Evolutionary conservation across 2,329 filamentous ascomycete genomes (phyloP), one percentile per base, ranked within the genome.

Genomic region (Pseudonectria foliicola): DNA sequence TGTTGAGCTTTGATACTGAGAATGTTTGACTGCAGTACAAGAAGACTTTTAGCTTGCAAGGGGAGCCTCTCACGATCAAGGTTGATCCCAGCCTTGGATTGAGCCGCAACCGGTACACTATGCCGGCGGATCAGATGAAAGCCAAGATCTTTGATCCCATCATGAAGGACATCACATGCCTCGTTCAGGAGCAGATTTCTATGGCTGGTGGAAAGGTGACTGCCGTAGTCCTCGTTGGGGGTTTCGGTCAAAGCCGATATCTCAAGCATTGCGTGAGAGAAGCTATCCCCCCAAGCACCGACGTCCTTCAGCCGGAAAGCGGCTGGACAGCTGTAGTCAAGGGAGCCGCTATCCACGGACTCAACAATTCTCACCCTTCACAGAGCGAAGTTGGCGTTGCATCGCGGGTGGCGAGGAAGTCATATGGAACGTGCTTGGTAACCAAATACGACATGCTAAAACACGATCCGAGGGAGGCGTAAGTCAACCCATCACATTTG

Each of bases 41-140:
- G 56, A 65, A 55, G 42, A 49, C 39, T 39, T 70, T 51, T 49
- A 55, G 29, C 40, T 63, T 41, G 29, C 56, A 54, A 14, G 55
- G 55, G 33, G 36, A 67, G 52, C 37, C 59, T 56, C 32, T 59
- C 40, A 44, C 57, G 39, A 41, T 70, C 56, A 49, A 51, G 31
- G 46, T 61, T 27, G 52, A 62, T 25, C 39, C 56, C 14, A 55
- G 48, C 18, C 53, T 63, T 23, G 57, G 58, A 3, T 32, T 62
- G 13, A 49, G 43, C 23, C 52, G 57, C 27, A 55, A 60, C 18
- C 47, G 43, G 21, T 52, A 43, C 35, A 58, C 53, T 2, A 53
- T 62, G 44, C 35, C 60, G n/a, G 52, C 75, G 56, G 34, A 82
- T 77, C 54, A 27, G 73, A 89, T 59, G 82, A 86, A 49, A 73